Evolutionary conservation across 148 eudicot species (phyloP).

Genomic region (Rhododendron vialii): DNA sequence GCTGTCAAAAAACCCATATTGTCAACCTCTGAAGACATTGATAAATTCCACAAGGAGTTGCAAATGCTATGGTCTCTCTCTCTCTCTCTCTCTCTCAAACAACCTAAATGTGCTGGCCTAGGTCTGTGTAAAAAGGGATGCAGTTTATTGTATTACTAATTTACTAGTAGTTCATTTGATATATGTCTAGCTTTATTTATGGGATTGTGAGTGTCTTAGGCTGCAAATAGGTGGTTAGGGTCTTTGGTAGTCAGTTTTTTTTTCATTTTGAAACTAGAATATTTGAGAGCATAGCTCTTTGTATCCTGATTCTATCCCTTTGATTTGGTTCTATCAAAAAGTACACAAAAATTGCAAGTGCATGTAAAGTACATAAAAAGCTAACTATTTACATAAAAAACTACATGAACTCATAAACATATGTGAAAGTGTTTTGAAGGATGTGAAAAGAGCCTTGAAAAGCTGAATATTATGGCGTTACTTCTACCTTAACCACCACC

Average conservation of each 20-base stretch:
- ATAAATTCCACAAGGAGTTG: conserved; percentile 78
- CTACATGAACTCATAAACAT: neutral
- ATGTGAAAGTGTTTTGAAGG: neutral
- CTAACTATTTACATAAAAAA: neutral
- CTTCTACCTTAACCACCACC: neutral
- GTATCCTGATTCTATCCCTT: neutral
- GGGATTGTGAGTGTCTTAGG: neutral
- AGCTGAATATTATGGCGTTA: neutral
- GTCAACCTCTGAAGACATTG: conserved; percentile 82
- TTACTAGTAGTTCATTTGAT: neutral
- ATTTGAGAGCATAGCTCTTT: neutral
- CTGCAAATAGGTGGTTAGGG: neutral
- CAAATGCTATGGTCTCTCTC: conserved; percentile 62
- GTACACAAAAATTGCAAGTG: neutral
- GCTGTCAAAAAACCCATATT: conserved; percentile 85
- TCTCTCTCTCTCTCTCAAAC: neutral
- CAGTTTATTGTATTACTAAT: neutral
- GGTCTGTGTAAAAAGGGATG: neutral
- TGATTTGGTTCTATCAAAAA: neutral
- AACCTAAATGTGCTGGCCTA: neutral
- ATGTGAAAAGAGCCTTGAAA: neutral
- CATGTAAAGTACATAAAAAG: neutral
- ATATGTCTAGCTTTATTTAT: neutral
- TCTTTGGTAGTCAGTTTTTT: neutral
- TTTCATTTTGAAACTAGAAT: neutral